Evolutionary conservation across 805 yeast species (phyloP), one percentile per base, ranked within the genome.

Genomic region (Isabelozyma rhagii): DNA sequence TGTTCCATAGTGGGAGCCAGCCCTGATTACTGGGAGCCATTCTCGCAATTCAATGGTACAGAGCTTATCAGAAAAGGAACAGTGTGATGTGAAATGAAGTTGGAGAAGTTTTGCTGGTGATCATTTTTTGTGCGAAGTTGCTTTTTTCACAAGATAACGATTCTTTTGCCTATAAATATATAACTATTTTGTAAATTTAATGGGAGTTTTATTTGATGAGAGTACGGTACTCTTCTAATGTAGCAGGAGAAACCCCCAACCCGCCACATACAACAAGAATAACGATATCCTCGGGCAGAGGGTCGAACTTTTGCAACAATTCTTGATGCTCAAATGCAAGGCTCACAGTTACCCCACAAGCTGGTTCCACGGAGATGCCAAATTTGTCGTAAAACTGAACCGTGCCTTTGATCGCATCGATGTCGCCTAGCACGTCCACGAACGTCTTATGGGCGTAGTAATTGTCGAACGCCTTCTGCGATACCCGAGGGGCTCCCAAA

Each of bases 211-310:
- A 21, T 21, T 21, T 21, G 25, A 31, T 13, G 36, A 31, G 36
- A 10, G 10, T 13, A 9, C 36, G 10, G 36, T 31, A 31, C 10
- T 31, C 36, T 31, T 31, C 36, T 8, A 31, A 31, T 31, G 36
- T 31, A 9, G 36, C 41, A 39, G 15, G 41, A 13, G 41, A 39
- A 5, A 39, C 49, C 5, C 56, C 61, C 3, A 54, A 51, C 8
- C 72, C 72, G 3, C 73, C 73, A 51, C 72, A 68, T 4, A 62
- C 63, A 9, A 68, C 50, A 9, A 63, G 52, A 6, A 68, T 51
- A 5, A 67, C 54, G 9, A 64, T 61, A 47, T 66, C 70, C 18
- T 61, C 66, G 1, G 40, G 39, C n/a, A 58, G 51, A 9, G 41
- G 31, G 21, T 57, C 55, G 51, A 64, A 50, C 13, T 40, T 40